A percentile compares a stretch with the other conserved stretches of the same genome.
These are phyloP conservation scores for Stylonectria norvegica DNA, from an alignment of 2,329 filamentous ascomycete species.

Conservation along the genomic window DNA sequence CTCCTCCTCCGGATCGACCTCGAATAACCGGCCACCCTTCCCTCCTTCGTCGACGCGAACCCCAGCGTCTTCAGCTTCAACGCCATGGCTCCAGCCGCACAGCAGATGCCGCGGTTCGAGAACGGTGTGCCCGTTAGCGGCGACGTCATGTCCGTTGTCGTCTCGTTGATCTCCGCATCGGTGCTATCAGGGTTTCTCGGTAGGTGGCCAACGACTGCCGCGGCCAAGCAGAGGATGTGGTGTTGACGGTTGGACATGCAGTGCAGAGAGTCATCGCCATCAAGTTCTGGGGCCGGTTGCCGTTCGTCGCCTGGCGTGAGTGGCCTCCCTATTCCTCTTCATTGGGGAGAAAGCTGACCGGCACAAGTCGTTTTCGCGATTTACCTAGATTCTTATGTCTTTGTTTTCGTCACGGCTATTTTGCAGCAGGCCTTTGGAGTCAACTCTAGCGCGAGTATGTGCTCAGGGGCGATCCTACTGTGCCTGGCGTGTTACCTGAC, in stretches of 20 bases:
- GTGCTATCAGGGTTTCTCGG: constrained; percentile 37
- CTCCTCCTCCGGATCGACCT: too few relatives aligned
- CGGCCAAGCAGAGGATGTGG: too few relatives aligned
- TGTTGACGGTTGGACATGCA: too few relatives aligned
- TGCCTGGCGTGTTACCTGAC: constrained; percentile 61
- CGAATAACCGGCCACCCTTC: too few relatives aligned
- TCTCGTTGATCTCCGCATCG: constrained; percentile 33
- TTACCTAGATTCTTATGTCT: constrained; percentile 58
- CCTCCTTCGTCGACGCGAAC: too few relatives aligned
- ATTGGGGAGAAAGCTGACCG: not conserved
- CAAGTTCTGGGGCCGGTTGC: constrained; percentile 39
- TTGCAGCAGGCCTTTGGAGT: constrained; percentile 56
- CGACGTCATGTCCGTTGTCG: constrained; percentile 34
- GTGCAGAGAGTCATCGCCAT: constrained; percentile 37
- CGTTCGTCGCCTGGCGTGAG: constrained; percentile 43
- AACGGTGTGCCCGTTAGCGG: constrained; percentile 31
- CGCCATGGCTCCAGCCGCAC: not conserved
- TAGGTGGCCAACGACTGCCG: too few relatives aligned
- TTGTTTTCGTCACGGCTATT: constrained; percentile 56
- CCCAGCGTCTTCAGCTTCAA: too few relatives aligned
- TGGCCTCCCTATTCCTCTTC: constrained; percentile 3
- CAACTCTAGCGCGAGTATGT: constrained; percentile 48
- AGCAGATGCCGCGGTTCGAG: not conserved
- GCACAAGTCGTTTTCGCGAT: constrained; percentile 56
- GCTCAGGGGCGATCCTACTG: constrained; percentile 56